These are phyloP conservation scores for Lasiosphaeriaceae sp. DNA, from an alignment of 495 filamentous ascomycete genomes.

Conservation along the genomic window DNA sequence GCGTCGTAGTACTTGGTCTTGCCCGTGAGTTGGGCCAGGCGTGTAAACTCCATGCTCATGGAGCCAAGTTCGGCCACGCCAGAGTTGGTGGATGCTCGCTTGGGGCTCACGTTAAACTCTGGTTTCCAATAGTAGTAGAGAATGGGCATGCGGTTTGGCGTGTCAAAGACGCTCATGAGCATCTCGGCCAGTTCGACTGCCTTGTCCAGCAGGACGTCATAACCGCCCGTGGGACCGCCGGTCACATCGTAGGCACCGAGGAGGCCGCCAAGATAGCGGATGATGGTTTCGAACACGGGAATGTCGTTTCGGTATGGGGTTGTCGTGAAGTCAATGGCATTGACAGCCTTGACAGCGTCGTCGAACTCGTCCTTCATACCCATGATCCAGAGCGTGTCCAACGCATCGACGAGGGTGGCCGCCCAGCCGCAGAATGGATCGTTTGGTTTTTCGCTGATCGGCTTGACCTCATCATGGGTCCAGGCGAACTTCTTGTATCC, in stretches of 20 bases:
- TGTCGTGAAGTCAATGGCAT: constrained; percentile 85
- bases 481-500: constrained; percentile 82
- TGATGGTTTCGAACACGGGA: constrained; percentile 84
- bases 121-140: constrained; percentile 85
- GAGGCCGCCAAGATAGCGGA: constrained; percentile 81
- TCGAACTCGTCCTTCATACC: constrained; percentile 84
- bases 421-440: constrained; percentile 94
- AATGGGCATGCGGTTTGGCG: constrained; percentile 91
- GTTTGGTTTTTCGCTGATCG: constrained; percentile 55
- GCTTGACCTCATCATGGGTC: constrained; percentile 78
- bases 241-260: constrained; percentile 81
- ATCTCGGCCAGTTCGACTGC: constrained; percentile 85
- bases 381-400: constrained; percentile 98
- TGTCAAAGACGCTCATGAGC: constrained; percentile 89
- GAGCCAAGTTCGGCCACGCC: constrained; percentile 85
- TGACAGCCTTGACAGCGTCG: constrained; percentile 72
- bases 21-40: constrained; percentile 85
- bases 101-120: constrained; percentile 57
- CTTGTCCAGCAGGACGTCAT: constrained; percentile 73
- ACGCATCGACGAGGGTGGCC: constrained; percentile 85
- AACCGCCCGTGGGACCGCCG: constrained; percentile 45
- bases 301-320: constrained; percentile 55
- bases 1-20: constrained; percentile 92
- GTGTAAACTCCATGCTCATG: constrained; percentile 90
- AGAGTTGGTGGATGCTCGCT: constrained; percentile 58